Conservation (phyloP, 768 basidiomycete genomes). For the Lactarius sp. region DNA sequence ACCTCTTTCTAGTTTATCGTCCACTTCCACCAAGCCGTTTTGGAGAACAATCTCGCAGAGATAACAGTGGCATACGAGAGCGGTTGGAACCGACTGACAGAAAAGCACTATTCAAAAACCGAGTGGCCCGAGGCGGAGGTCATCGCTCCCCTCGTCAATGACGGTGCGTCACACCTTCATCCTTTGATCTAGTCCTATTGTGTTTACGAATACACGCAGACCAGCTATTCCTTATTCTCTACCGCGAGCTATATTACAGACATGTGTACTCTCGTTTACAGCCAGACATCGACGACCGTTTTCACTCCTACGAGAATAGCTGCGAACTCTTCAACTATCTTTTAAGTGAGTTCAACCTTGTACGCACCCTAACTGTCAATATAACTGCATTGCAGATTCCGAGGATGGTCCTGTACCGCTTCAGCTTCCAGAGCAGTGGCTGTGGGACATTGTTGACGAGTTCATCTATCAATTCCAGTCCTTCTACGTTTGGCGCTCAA, state of each 20-base stretch:
- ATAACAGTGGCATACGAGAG: conserved; percentile 94
- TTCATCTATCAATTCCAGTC: conserved; percentile 99
- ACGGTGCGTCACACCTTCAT: conserved; percentile 50
- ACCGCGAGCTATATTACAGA: conserved; percentile 92
- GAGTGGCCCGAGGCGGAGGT: conserved; percentile 99
- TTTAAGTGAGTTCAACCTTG: conserved; percentile 56
- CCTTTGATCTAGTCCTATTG: background rate
- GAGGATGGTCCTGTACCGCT: conserved; percentile 84
- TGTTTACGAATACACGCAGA: conserved; percentile 41
- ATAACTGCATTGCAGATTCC: conserved; percentile 55
- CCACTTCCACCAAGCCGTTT: conserved; percentile 89
- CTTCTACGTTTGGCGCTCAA: conserved; percentile 89
- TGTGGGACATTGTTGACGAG: conserved; percentile 97
- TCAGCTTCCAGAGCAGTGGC: conserved; percentile 93
- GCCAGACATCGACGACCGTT: conserved; percentile 95
- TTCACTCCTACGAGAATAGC: conserved; percentile 96
- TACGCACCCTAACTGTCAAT: background rate
- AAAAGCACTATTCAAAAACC: conserved; percentile 89
- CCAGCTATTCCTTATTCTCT: conserved; percentile 93
- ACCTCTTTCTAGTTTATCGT: conserved; percentile 72
- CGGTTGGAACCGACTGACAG: conserved; percentile 95
- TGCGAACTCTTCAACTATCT: conserved; percentile 98
- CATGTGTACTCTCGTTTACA: conserved; percentile 94
- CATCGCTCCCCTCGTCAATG: conserved; percentile 90
- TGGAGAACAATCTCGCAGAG: conserved; percentile 84